These are phyloP conservation scores for Lolium perenne DNA, from an alignment of 176 grass and related monocot genomes.

Conservation along the genomic window DNA sequence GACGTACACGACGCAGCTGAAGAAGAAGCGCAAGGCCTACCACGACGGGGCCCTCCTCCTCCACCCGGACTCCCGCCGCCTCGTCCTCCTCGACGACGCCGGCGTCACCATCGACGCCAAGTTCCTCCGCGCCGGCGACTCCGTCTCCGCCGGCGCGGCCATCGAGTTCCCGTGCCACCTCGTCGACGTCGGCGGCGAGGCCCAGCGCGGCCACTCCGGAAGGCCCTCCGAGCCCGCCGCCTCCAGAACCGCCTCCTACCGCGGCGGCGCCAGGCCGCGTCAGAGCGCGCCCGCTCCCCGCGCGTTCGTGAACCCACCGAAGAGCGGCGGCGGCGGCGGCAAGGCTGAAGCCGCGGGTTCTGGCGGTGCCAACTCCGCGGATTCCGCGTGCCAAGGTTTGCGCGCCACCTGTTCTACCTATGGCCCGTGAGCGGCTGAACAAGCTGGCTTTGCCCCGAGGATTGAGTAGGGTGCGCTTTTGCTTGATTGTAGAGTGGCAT, in stretches of 20 bases:
- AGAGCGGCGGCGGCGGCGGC: background rate
- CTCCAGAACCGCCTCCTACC: constrained; percentile 24
- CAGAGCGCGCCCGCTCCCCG: constrained; percentile 1
- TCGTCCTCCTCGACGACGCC: constrained; percentile 64
- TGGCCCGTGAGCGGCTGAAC: constrained; percentile 18
- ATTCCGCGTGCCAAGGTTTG: constrained; percentile 40
- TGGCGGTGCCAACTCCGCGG: background rate
- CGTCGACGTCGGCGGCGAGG: constrained; percentile 71
- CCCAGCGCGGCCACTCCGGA: constrained; percentile 1
- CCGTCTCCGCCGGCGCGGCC: constrained; percentile 46
- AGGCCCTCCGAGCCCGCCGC: background rate
- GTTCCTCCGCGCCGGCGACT: constrained; percentile 55
- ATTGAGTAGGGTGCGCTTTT: background rate
- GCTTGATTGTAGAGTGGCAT: constrained; percentile 50
- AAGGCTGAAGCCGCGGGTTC: constrained; percentile 14
- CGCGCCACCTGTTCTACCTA: constrained; percentile 35
- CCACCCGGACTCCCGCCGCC: constrained; percentile 49
- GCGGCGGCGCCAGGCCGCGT: constrained; percentile 29
- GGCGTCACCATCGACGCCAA: constrained; percentile 69
- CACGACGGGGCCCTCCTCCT: constrained; percentile 68
- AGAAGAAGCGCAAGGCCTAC: constrained; percentile 90
- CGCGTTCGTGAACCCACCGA: constrained; percentile 27
- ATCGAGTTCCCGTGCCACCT: constrained; percentile 71
- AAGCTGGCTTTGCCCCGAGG: background rate
- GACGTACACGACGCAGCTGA: constrained; percentile 86